phyloP scores from a whole-genome alignment of 768 basidiomycete species.

The Russula sp. region DNA sequence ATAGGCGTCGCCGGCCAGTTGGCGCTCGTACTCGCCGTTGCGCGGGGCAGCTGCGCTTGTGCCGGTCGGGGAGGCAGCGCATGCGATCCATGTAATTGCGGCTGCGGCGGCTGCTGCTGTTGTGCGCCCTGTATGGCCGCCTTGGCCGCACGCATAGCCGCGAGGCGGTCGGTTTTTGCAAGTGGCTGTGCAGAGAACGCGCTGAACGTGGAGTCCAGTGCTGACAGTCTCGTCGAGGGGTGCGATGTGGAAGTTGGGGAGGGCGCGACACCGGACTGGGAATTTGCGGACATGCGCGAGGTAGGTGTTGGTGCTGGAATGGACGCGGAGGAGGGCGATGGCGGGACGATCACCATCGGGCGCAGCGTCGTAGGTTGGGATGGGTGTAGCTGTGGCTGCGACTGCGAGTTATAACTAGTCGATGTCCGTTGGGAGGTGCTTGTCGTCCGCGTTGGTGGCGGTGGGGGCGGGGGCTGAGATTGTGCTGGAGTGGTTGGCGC shows the following conservation, averaged over 20 bases:
- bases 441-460: neutral
- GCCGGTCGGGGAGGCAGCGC: neutral
- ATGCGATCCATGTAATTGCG: neutral
- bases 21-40: neutral
- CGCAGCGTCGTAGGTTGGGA: neutral
- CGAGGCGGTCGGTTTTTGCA: neutral
- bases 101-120: neutral
- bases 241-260: neutral
- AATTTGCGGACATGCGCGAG: neutral
- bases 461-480: neutral
- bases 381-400: too few relatives aligned
- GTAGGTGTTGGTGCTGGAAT: neutral
- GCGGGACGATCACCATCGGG: neutral
- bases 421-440: neutral
- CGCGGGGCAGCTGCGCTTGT: neutral
- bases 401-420: neutral
- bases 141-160: constrained; percentile 9
- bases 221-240: neutral
- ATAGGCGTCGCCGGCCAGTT: neutral
- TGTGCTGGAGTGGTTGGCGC: neutral
- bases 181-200: neutral
- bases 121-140: constrained; percentile 1
- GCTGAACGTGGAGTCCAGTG: neutral
- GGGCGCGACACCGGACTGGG: neutral
- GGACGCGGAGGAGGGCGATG: neutral